Evolutionary conservation across 371 early-diverging fungal genomes (phyloP), one percentile per base, ranked within the genome.

Genomic region (Mucor lusitanicus): DNA sequence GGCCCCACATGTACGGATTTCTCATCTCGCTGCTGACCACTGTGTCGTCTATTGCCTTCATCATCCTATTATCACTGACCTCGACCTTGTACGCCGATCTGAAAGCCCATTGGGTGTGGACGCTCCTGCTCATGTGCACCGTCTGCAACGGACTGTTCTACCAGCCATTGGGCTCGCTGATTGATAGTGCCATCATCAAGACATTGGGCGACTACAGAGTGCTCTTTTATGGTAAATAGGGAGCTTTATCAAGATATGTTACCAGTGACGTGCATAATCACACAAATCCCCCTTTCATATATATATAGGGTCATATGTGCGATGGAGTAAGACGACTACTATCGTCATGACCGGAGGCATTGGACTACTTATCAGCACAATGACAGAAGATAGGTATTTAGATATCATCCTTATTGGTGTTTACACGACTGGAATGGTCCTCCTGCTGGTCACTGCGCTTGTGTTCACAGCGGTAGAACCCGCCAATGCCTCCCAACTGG

Each of bases 181-280:
- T 75, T 17, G 64, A 77, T 59, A 72, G 68, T 40, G 69, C 63
- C 12, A 72, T 75, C 13, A 72, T 80, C 19, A 80, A 80, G 21
- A 58, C 63, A 6, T 42, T 80, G 39, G 75, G 74, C 4, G 77
- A 80, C 42, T 80, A 73, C 63, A 65, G 73, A 63, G 66, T 69
- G 0, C 40, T 77, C 42, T 70, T 80, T 35, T 78, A 71, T 72
- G 74, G 80, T 77, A 75, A 56, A 33, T 19, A 63, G 19, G 48
- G 48, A 35, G 19, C 25, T 39, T 44, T 55, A 55, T 58, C 37
- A 28, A 33, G 54, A 25, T 37, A 3, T 30, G 39, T 56, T 21
- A 63, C 21, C 21, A 57, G 23, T 57, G 28, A 65, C 39, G 53
- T 56, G 54, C 53, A 59, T 65, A 55, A 70, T 63, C 64, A 27